Evolutionary conservation across 257 asterid genomes (phyloP).

Genomic region (Nicotiana benthamiana): DNA sequence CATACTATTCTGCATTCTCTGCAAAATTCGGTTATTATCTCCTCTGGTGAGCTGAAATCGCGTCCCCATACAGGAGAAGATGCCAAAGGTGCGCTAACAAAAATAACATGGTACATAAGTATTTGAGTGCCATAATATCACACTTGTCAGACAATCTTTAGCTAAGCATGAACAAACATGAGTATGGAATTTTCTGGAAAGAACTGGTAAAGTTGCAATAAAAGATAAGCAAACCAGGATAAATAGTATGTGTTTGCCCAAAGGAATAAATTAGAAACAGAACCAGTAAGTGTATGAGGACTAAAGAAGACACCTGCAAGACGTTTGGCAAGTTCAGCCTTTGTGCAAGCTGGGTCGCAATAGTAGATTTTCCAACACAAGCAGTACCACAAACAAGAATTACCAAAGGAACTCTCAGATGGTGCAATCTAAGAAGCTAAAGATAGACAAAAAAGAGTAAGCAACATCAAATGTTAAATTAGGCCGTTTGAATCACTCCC

Average conservation of each 20-base stretch:
- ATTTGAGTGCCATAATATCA: neutral
- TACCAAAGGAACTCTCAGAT: constrained; percentile 94
- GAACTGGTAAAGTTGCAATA: constrained; percentile 5
- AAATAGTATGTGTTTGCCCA: constrained; percentile 7
- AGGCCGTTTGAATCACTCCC: neutral
- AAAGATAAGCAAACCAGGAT: constrained; percentile 13
- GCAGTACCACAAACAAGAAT: constrained; percentile 99
- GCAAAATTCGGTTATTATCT: constrained; percentile 86
- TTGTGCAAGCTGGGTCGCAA: constrained; percentile 98
- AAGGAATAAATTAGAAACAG: neutral
- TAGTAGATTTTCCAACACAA: constrained; percentile 95
- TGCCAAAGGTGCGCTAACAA: constrained; percentile 81
- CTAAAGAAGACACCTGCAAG: constrained; percentile 51
- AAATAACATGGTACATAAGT: constrained; percentile 19
- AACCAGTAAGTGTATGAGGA: neutral
- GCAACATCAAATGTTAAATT: constrained; percentile 12
- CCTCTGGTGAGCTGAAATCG: constrained; percentile 81
- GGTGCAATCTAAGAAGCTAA: constrained; percentile 69
- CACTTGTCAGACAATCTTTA: neutral
- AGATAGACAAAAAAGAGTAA: constrained; percentile 2
- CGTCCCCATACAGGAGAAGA: constrained; percentile 97
- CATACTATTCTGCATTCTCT: constrained; percentile 98
- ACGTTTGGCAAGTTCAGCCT: constrained; percentile 96
- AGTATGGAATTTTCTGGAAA: neutral
- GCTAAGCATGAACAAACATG: neutral